These are phyloP conservation scores for Petunia axillaris DNA, from an alignment of 257 asterid genomes.

Conservation along the genomic window DNA sequence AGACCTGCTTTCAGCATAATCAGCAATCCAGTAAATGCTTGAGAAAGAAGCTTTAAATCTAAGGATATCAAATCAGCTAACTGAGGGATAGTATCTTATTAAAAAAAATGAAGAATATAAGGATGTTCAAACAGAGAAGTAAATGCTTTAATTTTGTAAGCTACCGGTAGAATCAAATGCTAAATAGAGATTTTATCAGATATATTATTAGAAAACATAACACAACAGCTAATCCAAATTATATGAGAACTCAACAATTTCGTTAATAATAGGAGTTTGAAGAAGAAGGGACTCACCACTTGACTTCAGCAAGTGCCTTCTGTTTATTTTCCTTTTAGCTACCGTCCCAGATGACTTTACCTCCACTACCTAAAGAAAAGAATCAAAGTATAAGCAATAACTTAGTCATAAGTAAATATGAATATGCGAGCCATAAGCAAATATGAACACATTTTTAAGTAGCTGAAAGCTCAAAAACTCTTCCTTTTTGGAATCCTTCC, in stretches of 20 bases:
- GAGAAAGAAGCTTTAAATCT: background rate
- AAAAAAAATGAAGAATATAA: background rate
- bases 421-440: background rate
- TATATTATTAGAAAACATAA: background rate
- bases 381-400: constrained; percentile 1
- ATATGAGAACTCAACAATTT: background rate
- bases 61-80: background rate
- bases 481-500: background rate
- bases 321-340: constrained; percentile 85
- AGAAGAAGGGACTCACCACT: constrained; percentile 64
- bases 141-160: background rate
- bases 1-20: constrained; percentile 55
- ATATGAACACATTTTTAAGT: background rate
- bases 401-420: background rate
- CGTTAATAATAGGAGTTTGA: background rate
- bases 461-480: background rate
- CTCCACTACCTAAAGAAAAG: constrained; percentile 80
- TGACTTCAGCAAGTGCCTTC: constrained; percentile 79
- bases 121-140: background rate
- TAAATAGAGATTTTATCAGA: background rate
- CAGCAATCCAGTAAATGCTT: constrained; percentile 15
- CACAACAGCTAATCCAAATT: background rate
- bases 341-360: constrained; percentile 74
- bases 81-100: background rate
- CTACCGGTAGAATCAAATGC: background rate